Percentiles rank a stretch among this genome's conserved stretches.
These are phyloP conservation scores for Penicillium vulpinum DNA, from an alignment of 2,329 filamentous ascomycete species.

Conservation along the genomic window DNA sequence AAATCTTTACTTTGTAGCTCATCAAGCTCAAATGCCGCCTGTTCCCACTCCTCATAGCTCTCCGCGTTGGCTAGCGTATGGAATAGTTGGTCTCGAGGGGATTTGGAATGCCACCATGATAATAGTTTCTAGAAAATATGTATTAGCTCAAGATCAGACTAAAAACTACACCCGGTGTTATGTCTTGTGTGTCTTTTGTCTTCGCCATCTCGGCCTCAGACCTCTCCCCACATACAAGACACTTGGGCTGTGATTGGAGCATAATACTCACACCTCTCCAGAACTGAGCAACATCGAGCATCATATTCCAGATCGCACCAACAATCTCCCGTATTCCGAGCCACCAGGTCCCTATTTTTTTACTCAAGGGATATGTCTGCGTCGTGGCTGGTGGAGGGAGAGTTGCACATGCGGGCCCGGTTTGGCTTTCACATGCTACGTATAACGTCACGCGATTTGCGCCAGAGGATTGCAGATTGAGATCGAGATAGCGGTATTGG, in stretches of 20 bases:
- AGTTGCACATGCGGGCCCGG: slow-evolving; percentile 3
- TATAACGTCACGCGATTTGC: slow-evolving; percentile 3
- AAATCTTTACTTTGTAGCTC: slow-evolving; percentile 75
- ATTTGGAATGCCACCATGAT: slow-evolving; percentile 66
- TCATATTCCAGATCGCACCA: slow-evolving; percentile 54
- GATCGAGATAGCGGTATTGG: background rate
- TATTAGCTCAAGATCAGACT: background rate
- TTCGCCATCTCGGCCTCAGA: background rate
- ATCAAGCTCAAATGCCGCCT: slow-evolving; percentile 79
- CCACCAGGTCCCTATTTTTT: slow-evolving; percentile 27
- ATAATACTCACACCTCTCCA: slow-evolving; percentile 57
- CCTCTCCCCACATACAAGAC: background rate
- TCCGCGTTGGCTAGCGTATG: slow-evolving; percentile 65
- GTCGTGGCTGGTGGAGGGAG: slow-evolving; percentile 4
- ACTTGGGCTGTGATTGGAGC: background rate
- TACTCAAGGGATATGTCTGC: background rate
- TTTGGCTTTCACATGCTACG: slow-evolving; percentile 27
- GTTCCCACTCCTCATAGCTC: slow-evolving; percentile 82
- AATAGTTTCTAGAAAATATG: slow-evolving; percentile 60
- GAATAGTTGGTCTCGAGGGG: slow-evolving; percentile 64
- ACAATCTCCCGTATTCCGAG: slow-evolving; percentile 29
- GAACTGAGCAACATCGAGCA: slow-evolving; percentile 62
- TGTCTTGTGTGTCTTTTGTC: background rate
- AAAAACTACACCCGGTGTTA: background rate
- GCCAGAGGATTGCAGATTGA: background rate